A percentile compares a stretch with the other conserved stretches of the same genome.
These are phyloP conservation scores for Blepharisma undulans DNA, from an alignment of 169 alveolate genomes.

Conservation along the genomic window DNA sequence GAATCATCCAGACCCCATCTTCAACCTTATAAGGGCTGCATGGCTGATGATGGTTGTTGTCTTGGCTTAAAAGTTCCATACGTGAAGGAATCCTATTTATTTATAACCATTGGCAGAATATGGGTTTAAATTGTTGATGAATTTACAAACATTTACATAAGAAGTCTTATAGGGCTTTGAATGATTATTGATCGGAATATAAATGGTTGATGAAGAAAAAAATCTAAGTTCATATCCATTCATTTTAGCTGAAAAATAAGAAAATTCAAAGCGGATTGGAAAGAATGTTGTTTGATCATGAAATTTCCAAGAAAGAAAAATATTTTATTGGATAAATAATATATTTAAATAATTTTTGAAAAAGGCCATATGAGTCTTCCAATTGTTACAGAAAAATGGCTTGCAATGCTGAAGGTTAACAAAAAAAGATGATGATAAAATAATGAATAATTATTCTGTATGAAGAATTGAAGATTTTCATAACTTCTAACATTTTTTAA, in stretches of 20 bases:
- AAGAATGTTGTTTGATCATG: background rate
- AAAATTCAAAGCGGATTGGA: background rate
- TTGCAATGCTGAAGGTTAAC: background rate
- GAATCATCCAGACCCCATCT: conserved; percentile 27
- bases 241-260: background rate
- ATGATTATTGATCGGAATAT: background rate
- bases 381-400: background rate
- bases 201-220: background rate
- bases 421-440: background rate
- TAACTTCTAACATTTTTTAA: too few species aligned
- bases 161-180: background rate
- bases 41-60: background rate
- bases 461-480: too few species aligned
- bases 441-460: background rate
- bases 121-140: background rate
- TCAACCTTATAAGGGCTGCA: conserved; percentile 4
- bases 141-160: background rate
- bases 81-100: background rate
- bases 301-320: background rate
- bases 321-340: background rate
- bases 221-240: background rate
- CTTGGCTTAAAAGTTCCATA: background rate
- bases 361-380: background rate
- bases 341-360: too few species aligned
- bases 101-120: background rate